These are phyloP conservation scores for Sambucus nigra DNA, from an alignment of 129 eudicot species.

Conservation along the genomic window DNA sequence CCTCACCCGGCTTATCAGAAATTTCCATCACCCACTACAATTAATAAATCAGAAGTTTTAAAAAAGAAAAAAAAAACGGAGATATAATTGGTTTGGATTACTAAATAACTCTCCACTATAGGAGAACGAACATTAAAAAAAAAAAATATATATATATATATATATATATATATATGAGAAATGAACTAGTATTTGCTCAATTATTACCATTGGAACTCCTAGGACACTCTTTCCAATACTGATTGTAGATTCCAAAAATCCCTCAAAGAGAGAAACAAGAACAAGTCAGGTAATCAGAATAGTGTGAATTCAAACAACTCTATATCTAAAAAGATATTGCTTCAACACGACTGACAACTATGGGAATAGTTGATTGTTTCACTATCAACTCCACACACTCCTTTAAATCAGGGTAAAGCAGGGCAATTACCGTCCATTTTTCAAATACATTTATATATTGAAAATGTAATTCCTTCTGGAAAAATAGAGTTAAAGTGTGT, in stretches of 20 bases:
- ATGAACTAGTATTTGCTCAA: conserved; percentile 6
- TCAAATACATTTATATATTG: no score
- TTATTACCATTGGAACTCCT: conserved; percentile 83
- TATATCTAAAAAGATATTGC: neutral
- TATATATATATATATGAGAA: conserved; percentile 1
- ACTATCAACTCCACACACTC: neutral
- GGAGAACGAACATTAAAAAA: neutral
- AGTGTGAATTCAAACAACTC: neutral
- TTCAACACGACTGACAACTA: neutral
- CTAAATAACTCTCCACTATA: no score
- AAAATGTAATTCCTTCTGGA: no score
- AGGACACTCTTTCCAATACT: conserved; percentile 87
- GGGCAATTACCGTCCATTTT: no score
- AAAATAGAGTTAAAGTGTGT: no score
- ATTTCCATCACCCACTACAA: conserved; percentile 86
- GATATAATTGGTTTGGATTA: neutral
- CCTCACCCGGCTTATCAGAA: conserved; percentile 69
- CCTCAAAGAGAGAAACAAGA: conserved; percentile 62
- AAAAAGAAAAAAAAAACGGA: neutral
- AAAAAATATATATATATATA: no score
- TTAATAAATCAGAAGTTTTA: conserved; percentile 6
- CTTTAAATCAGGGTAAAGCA: no score
- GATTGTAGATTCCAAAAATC: conserved; percentile 26
- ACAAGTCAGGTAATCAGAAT: conserved; percentile 23
- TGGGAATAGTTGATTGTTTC: no score